These are phyloP conservation scores for Diospyros lotus DNA, from an alignment of 148 eudicot genomes.

Conservation along the genomic window DNA sequence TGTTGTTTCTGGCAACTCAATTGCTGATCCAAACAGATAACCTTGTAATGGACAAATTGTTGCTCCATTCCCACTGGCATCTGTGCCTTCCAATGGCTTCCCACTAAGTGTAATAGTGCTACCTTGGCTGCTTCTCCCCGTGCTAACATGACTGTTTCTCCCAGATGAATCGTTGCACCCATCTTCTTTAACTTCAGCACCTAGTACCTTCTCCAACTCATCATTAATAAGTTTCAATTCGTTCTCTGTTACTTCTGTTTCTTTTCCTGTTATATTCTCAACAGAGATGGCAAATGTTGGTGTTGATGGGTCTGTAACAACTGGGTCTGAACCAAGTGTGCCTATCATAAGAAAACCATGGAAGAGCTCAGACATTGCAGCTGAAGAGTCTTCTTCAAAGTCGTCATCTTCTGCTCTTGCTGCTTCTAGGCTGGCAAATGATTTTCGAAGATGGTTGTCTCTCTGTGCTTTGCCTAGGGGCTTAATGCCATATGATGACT, in stretches of 20 bases:
- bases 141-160: conserved; percentile 71
- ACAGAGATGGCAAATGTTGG: conserved; percentile 69
- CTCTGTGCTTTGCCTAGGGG: conserved; percentile 42
- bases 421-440: conserved; percentile 53
- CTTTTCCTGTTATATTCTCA: conserved; percentile 56
- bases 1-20: conserved; percentile 54
- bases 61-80: conserved; percentile 33
- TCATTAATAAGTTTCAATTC: conserved; percentile 77
- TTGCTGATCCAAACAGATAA: conserved; percentile 67
- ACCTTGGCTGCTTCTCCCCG: conserved; percentile 67
- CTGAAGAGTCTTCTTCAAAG: conserved; percentile 46
- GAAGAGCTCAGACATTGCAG: conserved; percentile 51
- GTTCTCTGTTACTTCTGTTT: conserved; percentile 59
- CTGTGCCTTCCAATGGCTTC: conserved; percentile 51
- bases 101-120: conserved; percentile 67
- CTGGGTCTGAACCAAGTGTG: conserved; percentile 64
- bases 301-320: conserved; percentile 52
- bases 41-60: conserved; percentile 65
- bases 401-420: conserved; percentile 39
- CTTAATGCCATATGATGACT: conserved; percentile 38
- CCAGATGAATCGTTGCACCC: conserved; percentile 57
- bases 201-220: conserved; percentile 74
- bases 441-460: conserved; percentile 41
- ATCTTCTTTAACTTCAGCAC: conserved; percentile 52
- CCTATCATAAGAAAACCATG: conserved; percentile 93